Base-by-base conservation (phyloP, 148 eudicot species). In the Nepenthes mirabilis region DNA sequence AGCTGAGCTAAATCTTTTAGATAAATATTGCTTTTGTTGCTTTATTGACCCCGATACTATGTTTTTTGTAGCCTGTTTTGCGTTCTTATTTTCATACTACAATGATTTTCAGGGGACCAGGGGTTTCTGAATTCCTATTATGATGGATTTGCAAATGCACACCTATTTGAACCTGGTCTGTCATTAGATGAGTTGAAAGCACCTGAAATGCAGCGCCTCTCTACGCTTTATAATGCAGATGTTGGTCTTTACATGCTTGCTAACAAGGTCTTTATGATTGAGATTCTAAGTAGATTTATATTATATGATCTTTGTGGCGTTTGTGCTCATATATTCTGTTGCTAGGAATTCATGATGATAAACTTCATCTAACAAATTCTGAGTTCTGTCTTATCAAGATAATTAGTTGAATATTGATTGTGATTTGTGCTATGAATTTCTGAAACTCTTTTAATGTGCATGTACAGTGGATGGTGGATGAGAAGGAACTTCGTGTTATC, bases 241-340 rank as follows among this genome's bases (percentile, higher is more conserved):
- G 99, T 89, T 82, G 99, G 99, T 47, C 83, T 93, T 58, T 93
- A 93, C 80, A 93, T 93, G 99, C 97, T 93, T 61, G 99, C 99
- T 62, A 93, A 93, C 71, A 93, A 93, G 99, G 99, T 93, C 66
- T 36, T 9, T 36, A 2, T 51, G 34, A 7, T 36, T 58, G 2
- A 37, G 5, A 4, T 58, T 47, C 55, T 13, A 59, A 55, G 1
- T 5, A n/a, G 12, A 49, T 49, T 12, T 49, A n/a, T 49, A 49
- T 49, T 12, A 49, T n/a, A 49, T 6, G 6, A 49, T 49, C 52
- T 11, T 11, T 49, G 52, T 11, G 11, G 52, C 12, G 52, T 11
- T 2, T 49, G 3, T 12, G 11, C 52, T 40, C 45, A 40, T 40
- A 3, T 4, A 8, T 40, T 40, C 45, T 40, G 45, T 40, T 40